Evolutionary conservation across 192 early-diverging fungal genomes (phyloP).

Genomic region (Coemansia sp.): DNA sequence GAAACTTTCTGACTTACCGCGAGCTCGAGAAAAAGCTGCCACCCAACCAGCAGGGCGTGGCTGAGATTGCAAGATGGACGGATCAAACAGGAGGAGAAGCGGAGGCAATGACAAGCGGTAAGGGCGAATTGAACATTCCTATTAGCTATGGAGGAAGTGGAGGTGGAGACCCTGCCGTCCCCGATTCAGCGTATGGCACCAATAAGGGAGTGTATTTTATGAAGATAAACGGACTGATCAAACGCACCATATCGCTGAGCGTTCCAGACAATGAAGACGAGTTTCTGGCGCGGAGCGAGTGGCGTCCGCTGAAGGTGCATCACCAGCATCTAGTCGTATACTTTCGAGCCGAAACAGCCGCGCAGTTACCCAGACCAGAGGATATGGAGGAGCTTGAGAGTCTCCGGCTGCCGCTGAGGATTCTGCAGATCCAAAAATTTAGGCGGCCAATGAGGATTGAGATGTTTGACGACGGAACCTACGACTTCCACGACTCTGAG

Average conservation of each 20-base stretch:
- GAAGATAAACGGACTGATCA: slow-evolving; percentile 67
- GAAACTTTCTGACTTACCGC: slow-evolving; percentile 80
- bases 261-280: slow-evolving; percentile 54
- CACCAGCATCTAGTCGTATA: slow-evolving; percentile 49
- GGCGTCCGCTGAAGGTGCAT: slow-evolving; percentile 20
- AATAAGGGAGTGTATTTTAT: slow-evolving; percentile 51
- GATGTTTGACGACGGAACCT: slow-evolving; percentile 18
- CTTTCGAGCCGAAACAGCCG: slow-evolving; percentile 28
- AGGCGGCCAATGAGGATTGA: slow-evolving; percentile 32
- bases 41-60: slow-evolving; percentile 48
- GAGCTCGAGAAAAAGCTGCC: slow-evolving; percentile 63
- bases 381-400: slow-evolving; percentile 45
- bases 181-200: not conserved
- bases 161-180: not conserved
- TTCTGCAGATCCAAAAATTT: slow-evolving; percentile 43
- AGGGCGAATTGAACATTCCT: not conserved
- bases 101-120: not conserved
- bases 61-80: slow-evolving; percentile 18
- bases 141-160: not conserved
- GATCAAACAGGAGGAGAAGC: too few species aligned
- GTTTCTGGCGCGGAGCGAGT: slow-evolving; percentile 15
- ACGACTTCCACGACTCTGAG: slow-evolving; percentile 32
- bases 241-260: slow-evolving; percentile 77
- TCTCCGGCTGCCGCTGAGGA: slow-evolving; percentile 25
- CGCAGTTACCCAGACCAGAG: slow-evolving; percentile 23